Evolutionary conservation across 2,329 filamentous ascomycete species (phyloP).

Genomic region (Exophiala phaeomuriformis): DNA sequence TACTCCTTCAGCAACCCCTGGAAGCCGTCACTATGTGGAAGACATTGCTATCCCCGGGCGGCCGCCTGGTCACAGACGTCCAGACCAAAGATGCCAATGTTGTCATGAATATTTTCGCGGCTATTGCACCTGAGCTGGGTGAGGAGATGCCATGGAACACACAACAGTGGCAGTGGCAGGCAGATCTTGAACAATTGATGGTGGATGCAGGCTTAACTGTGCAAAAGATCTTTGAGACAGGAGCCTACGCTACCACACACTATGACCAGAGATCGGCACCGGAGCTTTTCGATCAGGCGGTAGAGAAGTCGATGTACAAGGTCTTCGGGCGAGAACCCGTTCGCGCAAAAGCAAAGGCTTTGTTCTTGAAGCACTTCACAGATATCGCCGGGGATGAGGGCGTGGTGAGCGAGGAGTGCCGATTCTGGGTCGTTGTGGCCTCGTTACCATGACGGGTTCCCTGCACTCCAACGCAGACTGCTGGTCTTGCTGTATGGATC

Average conservation of each 20-base stretch:
- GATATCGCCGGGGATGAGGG: constrained; percentile 2
- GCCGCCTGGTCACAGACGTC: constrained; percentile 20
- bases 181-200: constrained; percentile 7
- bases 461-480: too few relatives aligned
- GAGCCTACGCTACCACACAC: constrained; percentile 3
- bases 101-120: constrained; percentile 15
- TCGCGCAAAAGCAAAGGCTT: constrained; percentile 2
- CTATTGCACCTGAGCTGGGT: constrained; percentile 1
- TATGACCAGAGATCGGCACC: constrained; percentile 2
- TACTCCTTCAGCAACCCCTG: constrained; percentile 14
- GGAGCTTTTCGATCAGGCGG: constrained; percentile 11
- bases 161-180: constrained; percentile 1
- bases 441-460: neutral
- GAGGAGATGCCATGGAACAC: constrained; percentile 8
- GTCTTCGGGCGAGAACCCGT: constrained; percentile 7
- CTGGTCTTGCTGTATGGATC: too few relatives aligned
- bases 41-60: constrained; percentile 7
- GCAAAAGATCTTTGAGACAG: constrained; percentile 14
- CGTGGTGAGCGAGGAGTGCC: constrained; percentile 8
- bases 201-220: constrained; percentile 13
- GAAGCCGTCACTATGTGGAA: constrained; percentile 14
- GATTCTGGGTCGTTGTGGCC: constrained; percentile 14
- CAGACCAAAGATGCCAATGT: constrained; percentile 17
- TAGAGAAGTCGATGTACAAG: constrained; percentile 14
- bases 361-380: constrained; percentile 9